Evolutionary conservation across 495 filamentous ascomycete species (phyloP).

Genomic region (Bryoglossum gracile): DNA sequence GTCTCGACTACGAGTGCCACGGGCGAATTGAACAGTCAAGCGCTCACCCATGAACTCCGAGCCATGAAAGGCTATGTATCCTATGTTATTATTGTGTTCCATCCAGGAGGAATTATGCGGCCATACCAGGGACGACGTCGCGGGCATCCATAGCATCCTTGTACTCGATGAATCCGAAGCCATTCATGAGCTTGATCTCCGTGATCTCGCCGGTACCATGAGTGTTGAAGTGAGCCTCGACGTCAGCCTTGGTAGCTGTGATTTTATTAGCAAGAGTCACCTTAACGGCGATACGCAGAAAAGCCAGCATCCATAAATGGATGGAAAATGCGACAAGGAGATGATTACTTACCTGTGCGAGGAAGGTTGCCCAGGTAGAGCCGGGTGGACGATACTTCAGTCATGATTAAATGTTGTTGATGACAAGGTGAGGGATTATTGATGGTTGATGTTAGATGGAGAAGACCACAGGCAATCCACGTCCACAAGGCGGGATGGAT

Average conservation of each 20-base stretch:
- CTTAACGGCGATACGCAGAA: too few species aligned
- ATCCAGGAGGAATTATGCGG: slow-evolving; percentile 14
- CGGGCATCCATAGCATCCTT: slow-evolving; percentile 95
- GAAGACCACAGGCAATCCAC: not conserved
- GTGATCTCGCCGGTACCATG: slow-evolving; percentile 95
- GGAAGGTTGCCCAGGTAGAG: slow-evolving; percentile 96
- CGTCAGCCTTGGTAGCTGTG: slow-evolving; percentile 88
- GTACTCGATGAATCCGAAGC: slow-evolving; percentile 99
- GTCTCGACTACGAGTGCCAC: slow-evolving; percentile 85
- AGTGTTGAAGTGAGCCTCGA: slow-evolving; percentile 90
- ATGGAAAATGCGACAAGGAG: not conserved
- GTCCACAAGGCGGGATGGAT: not conserved
- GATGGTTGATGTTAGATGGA: too few species aligned
- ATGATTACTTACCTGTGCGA: slow-evolving; percentile 71
- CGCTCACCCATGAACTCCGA: slow-evolving; percentile 97
- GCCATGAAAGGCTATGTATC: slow-evolving; percentile 49
- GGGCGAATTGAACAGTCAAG: slow-evolving; percentile 94
- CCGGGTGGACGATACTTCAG: slow-evolving; percentile 83
- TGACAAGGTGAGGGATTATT: not conserved
- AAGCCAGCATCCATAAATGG: too few species aligned
- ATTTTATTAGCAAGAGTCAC: slow-evolving; percentile 7
- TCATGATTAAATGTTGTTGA: slow-evolving; percentile 37
- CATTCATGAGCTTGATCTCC: slow-evolving; percentile 99
- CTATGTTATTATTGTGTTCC: slow-evolving; percentile 20
- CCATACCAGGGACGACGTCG: slow-evolving; percentile 91